These are phyloP conservation scores for Cryptococcus wingfieldii DNA, from an alignment of 1,284 basidiomycete genomes.

Conservation along the genomic window DNA sequence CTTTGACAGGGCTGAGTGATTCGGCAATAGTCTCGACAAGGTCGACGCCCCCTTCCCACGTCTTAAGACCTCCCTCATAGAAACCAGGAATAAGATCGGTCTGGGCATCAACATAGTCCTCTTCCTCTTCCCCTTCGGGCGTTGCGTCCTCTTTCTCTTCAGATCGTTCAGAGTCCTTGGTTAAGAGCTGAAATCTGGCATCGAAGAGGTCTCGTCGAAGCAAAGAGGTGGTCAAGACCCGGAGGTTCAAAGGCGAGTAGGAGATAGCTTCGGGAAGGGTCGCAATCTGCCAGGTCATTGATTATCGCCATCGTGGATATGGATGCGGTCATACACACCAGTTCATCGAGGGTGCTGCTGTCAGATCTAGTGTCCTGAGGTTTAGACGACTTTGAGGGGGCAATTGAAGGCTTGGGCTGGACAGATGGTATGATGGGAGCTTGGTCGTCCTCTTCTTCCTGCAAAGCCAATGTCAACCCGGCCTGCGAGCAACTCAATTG, in stretches of 20 bases:
- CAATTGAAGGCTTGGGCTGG: conserved; percentile 1
- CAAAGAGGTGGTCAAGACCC: conserved; percentile 18
- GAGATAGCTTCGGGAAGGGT: conserved; percentile 43
- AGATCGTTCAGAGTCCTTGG: conserved; percentile 15
- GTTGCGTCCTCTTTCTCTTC: conserved; percentile 1
- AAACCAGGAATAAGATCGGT: conserved; percentile 88
- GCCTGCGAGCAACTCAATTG: background rate
- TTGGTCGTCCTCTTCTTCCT: conserved; percentile 20
- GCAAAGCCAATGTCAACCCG: background rate
- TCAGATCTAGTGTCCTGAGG: conserved; percentile 15
- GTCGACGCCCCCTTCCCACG: conserved; percentile 94
- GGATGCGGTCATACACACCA: conserved; percentile 23
- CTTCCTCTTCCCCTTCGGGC: conserved; percentile 22
- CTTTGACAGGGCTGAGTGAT: background rate
- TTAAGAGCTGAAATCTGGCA: conserved; percentile 82
- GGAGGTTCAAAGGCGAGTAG: conserved; percentile 37
- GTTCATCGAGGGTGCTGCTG: conserved; percentile 34
- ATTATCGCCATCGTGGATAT: background rate
- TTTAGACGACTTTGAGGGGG: background rate
- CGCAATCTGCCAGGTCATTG: conserved; percentile 24
- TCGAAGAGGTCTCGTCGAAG: conserved; percentile 85
- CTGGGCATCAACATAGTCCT: conserved; percentile 66
- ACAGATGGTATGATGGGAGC: conserved; percentile 11
- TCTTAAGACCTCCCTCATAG: conserved; percentile 95
- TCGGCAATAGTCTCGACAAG: conserved; percentile 56